phyloP scores from a whole-genome alignment of 306 rosid species.

The Prunus dulcis region DNA sequence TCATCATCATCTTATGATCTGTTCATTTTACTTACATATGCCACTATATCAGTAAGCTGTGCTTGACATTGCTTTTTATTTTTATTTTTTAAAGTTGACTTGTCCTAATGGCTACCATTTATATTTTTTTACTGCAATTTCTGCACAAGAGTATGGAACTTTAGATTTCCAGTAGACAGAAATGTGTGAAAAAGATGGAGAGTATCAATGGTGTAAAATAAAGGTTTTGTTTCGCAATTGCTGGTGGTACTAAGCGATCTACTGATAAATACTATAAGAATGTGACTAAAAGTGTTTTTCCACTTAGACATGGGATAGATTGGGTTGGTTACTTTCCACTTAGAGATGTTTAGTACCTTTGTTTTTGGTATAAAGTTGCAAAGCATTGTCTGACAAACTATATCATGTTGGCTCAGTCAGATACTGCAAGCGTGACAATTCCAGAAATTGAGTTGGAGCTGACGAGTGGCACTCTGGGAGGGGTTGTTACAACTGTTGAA shows the following conservation, averaged over 20 bases:
- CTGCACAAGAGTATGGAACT: neutral
- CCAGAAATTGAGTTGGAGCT: conserved; percentile 89
- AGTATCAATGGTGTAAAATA: neutral
- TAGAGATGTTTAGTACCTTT: neutral
- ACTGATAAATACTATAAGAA: neutral
- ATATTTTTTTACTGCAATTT: neutral
- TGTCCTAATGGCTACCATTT: neutral
- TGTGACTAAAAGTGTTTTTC: neutral
- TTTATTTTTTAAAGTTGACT: neutral
- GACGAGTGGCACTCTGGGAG: conserved; percentile 62
- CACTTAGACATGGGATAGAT: neutral
- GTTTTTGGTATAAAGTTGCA: conserved; percentile 1
- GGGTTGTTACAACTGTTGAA: conserved; percentile 75
- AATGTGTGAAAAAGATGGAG: neutral
- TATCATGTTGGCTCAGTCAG: conserved; percentile 40
- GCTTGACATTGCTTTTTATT: neutral
- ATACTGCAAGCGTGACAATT: conserved; percentile 49
- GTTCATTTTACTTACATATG: neutral
- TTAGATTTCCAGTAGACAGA: neutral
- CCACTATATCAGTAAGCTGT: neutral
- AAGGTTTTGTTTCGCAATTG: neutral
- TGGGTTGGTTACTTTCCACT: neutral
- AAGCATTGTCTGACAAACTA: conserved; percentile 15
- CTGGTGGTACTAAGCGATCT: neutral
- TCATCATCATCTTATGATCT: neutral